Evolutionary conservation across 441 rosid species (phyloP), one percentile per base, ranked within the genome.

Genomic region (Euphorbia celastroides): DNA sequence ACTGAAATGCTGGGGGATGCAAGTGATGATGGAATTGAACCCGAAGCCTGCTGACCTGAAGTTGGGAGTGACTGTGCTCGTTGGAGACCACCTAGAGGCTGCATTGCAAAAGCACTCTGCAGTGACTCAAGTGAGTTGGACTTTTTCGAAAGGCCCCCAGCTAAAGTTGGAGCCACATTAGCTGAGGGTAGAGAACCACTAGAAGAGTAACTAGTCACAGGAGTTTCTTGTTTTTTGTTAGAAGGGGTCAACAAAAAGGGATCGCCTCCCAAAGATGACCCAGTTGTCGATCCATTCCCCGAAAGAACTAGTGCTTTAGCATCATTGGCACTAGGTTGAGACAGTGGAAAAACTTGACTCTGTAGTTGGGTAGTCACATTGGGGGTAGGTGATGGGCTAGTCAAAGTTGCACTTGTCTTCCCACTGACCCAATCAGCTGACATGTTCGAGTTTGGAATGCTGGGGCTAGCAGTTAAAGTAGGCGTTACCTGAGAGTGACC

Each of bases 91-190:
- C 89, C 86, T 38, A 83, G 41, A 79, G 92, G 79, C 68, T 75
- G 88, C 86, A 77, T 70, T 56, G 92, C 72, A 75, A 77, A 86
- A 57, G 84, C 68, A 83, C 72, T 83, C 75, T 89, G 90, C 74
- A 90, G 72, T 11, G 91, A 83, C 75, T 93, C 92, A 27, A 83
- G 84, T 48, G 89, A 73, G 70, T 70, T 85, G 75, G 89, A 74
- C 78, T 82, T 91, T 62, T 71, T 81, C 12, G 86, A 57, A 70
- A 86, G 82, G 56, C 73, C 63, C 25, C 78, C 80, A 65, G 74
- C 73, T 17, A 88, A 81, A 71, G 72, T 78, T 25, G 88, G 88
- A 72, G 75, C 80, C 51, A 74, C 70, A 41, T 83, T 76, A 62
- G 91, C 71, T 32, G 79, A 52, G 59, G 79, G 57, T 65, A 87